These are phyloP conservation scores for Botrytis tulipae DNA, from an alignment of 2,329 filamentous ascomycete genomes.

Conservation along the genomic window DNA sequence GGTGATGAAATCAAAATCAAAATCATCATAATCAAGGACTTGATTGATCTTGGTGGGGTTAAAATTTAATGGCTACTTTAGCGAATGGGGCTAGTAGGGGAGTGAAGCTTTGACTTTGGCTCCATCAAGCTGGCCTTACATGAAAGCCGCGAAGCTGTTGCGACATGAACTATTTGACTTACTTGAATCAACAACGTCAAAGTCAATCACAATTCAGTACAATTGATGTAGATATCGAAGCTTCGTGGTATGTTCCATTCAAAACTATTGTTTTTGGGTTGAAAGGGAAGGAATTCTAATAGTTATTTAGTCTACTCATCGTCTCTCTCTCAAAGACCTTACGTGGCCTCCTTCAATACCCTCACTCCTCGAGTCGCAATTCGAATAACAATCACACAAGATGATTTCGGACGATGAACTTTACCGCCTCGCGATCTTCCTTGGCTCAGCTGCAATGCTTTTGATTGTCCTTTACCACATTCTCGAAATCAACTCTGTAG, in stretches of 20 bases:
- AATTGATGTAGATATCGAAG: conserved; percentile 22
- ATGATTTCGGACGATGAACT: conserved; percentile 97
- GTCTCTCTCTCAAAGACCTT: conserved; percentile 18
- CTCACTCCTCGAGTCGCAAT: not conserved
- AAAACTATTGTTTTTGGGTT: too few relatives aligned
- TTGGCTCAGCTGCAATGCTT: conserved; percentile 85
- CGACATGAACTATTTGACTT: conserved; percentile 16
- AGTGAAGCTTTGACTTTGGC: conserved; percentile 16
- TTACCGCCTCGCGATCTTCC: conserved; percentile 88
- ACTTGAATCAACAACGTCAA: not conserved
- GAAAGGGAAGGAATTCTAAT: conserved; percentile 16
- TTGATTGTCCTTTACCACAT: conserved; percentile 95
- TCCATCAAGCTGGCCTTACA: conserved; percentile 39
- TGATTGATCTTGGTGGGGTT: conserved; percentile 31
- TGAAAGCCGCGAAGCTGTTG: conserved; percentile 13
- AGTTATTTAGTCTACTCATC: conserved; percentile 21
- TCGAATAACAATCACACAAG: conserved; percentile 41
- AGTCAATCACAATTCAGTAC: not conserved
- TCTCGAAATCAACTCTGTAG: conserved; percentile 85
- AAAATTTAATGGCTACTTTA: conserved; percentile 30
- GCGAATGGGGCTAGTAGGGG: conserved; percentile 27
- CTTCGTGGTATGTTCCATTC: not conserved
- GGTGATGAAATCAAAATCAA: conserved; percentile 9
- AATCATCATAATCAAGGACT: conserved; percentile 24
- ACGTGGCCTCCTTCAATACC: conserved; percentile 24